These are phyloP conservation scores for Zymoseptoria ardabiliae DNA, from an alignment of 2,329 filamentous ascomycete genomes.

Conservation along the genomic window DNA sequence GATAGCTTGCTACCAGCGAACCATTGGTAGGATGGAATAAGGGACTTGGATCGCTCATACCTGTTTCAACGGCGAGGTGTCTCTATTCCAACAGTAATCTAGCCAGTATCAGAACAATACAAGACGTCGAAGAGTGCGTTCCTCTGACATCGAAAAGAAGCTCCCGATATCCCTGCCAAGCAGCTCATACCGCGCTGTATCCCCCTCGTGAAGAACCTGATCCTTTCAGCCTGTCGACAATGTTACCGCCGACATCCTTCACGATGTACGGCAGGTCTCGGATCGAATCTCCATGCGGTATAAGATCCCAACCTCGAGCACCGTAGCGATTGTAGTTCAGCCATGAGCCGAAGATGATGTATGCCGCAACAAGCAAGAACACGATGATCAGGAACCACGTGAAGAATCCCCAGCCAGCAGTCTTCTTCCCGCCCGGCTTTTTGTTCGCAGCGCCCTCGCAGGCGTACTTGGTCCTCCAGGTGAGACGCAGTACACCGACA, in stretches of 20 bases:
- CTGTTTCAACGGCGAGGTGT: not conserved
- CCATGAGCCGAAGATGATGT: conserved; percentile 97
- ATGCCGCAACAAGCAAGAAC: conserved; percentile 78
- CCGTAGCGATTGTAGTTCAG: conserved; percentile 98
- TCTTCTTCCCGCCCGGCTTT: conserved; percentile 35
- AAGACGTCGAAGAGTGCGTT: not conserved
- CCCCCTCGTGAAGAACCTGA: conserved; percentile 70
- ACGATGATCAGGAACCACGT: conserved; percentile 90
- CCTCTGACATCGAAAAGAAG: not conserved
- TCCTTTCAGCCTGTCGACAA: conserved; percentile 78
- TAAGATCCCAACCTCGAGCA: conserved; percentile 85
- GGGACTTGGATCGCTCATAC: not conserved
- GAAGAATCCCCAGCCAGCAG: conserved; percentile 82
- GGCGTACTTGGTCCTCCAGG: conserved; percentile 82
- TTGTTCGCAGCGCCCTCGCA: conserved; percentile 56
- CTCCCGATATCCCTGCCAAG: not conserved
- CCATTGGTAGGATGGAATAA: not conserved
- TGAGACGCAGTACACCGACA: conserved; percentile 60
- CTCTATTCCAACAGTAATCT: not conserved
- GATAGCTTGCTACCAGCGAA: not conserved
- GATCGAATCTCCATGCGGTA: conserved; percentile 87
- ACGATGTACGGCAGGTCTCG: conserved; percentile 87
- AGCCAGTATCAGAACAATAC: not conserved
- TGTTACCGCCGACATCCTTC: conserved; percentile 75
- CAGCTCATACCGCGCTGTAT: conserved; percentile 74